Conservation (phyloP, 2,329 filamentous ascomycete species). For the Cladosporium colombiae region DNA sequence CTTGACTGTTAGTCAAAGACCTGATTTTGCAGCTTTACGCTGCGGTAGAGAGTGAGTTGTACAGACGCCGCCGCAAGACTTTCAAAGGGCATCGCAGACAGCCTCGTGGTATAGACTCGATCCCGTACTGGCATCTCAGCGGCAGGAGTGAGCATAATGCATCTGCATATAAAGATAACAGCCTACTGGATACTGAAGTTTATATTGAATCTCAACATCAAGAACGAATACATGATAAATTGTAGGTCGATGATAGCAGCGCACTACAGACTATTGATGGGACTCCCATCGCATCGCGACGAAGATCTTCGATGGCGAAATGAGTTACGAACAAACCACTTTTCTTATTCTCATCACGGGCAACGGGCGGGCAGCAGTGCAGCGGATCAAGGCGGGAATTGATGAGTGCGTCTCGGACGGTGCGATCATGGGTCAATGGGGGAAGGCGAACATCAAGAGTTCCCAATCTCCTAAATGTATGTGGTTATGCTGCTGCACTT, state of each 20-base stretch:
- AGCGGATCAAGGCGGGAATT: constrained; percentile 5
- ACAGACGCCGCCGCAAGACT: background rate
- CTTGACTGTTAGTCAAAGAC: no score
- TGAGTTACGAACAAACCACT: constrained; percentile 12
- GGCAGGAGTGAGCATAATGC: no score
- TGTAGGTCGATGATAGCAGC: constrained; percentile 11
- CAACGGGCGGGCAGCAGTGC: background rate
- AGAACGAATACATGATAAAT: no score
- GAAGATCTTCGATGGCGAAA: constrained; percentile 9
- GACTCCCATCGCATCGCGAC: background rate
- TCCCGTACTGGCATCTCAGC: no score
- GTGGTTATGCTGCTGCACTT: background rate
- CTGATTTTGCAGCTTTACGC: background rate
- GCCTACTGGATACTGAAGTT: no score
- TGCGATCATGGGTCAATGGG: background rate
- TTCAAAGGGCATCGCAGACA: constrained; percentile 1
- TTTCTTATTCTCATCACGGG: constrained; percentile 12
- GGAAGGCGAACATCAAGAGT: background rate
- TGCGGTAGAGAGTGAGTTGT: background rate
- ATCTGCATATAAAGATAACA: no score
- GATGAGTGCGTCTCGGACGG: background rate
- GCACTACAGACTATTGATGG: background rate
- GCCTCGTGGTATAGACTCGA: background rate
- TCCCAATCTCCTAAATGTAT: background rate
- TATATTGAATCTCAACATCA: no score